Percentiles rank a stretch among this genome's conserved stretches.
Evolutionary conservation across 176 grass and related monocot species (phyloP).

Genomic region (Alloteropsis semialata): DNA sequence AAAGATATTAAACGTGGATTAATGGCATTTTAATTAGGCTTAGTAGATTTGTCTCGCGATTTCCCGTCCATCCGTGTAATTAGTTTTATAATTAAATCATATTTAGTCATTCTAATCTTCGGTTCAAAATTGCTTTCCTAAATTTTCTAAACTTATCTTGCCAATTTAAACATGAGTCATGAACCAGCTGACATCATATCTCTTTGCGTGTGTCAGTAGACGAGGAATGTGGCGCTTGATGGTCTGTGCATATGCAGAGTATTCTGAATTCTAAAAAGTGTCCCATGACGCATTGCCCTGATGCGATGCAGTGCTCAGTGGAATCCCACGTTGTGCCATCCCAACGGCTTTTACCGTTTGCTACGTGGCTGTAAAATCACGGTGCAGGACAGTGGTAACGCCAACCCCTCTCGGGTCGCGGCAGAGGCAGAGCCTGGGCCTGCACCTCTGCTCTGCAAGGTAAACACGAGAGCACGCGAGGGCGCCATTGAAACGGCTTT

Average conservation of each 20-base stretch:
- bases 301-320: not conserved
- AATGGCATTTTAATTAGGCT: no score
- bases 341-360: not conserved
- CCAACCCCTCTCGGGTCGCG: not conserved
- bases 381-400: not conserved
- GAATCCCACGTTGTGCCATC: no score
- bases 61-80: no score
- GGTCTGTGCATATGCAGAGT: not conserved
- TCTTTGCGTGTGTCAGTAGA: conserved; percentile 8
- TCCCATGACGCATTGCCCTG: not conserved
- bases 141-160: no score
- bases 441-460: not conserved
- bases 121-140: no score
- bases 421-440: not conserved
- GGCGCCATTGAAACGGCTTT: not conserved
- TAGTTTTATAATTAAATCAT: no score
- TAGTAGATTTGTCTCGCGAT: no score
- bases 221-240: not conserved
- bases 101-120: no score
- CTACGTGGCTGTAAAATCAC: conserved; percentile 33
- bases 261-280: conserved; percentile 17
- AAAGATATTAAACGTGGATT: no score
- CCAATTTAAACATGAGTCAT: not conserved
- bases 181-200: not conserved
- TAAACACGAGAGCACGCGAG: not conserved